Evolutionary conservation across 2,329 filamentous ascomycete species (phyloP), one percentile per base, ranked within the genome.

Genomic region (Nemania bipapillata): DNA sequence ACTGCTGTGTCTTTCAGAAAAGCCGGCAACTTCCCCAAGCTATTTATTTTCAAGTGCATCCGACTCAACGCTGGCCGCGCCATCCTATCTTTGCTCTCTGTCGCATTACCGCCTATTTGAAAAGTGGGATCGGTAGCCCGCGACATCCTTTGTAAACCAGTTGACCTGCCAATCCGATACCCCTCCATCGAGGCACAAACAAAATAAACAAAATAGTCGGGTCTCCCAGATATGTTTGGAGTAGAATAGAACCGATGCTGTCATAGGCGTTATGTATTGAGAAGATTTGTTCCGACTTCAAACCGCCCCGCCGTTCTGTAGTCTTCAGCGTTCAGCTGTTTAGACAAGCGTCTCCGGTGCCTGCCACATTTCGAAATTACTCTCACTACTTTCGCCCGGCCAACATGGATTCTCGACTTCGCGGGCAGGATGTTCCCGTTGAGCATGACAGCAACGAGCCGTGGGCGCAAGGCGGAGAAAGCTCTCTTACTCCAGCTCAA

Each of bases 401-500:
- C 70, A 69, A 63, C 47, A 79, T 78, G 77, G 70, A 70, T 66
- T 77, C 77, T 63, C 73, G 71, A 30, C 75, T 78, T 68, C 73
- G 75, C 17, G 77, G 75, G 49, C 68, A 72, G 30, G 74, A 74
- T 56, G 28, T 58, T 30, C 71, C 72, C 65, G 60, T 72, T 56
- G 65, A 67, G 54, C 73, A 70, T 58, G 71, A 67, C 49, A 24
- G 63, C 60, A 61, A 73, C 61, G 63, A 73, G 52, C 62, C 63
- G 17, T 56, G 57, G 62, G 52, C 64, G 28, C 70, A 59, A 56
- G 67, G 65, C 58, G 68, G 66, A 63, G 70, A 80, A 65, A 80
- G 80, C 67, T 79, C 80, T 74, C 80, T 83, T 67, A 89, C 85
- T 83, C 83, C 83, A 81, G 88, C 88, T 69, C 82, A 84, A 82